Base-by-base conservation (phyloP, 148 eudicot genomes). In the Camellia lanceoleosa region DNA sequence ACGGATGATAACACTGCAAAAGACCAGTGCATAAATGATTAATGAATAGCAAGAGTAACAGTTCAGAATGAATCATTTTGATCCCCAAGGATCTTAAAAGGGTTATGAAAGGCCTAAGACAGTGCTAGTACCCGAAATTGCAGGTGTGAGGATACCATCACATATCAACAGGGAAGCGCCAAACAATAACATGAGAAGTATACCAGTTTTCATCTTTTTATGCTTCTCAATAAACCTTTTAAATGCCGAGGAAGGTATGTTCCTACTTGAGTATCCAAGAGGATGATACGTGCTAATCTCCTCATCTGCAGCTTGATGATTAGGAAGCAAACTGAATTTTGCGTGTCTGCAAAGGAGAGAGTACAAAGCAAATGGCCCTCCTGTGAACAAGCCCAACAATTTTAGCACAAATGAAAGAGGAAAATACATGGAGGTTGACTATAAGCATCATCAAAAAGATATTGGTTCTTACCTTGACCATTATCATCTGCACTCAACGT, bases 321-420 rank as follows among this genome's bases (percentile, higher is more conserved):
- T 89, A 30, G 30, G 30, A 30, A 30, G 30, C 30, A 30, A 30
- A 30, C 30, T 30, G 30, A 30, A 30, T 30, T 85, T 89, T n/a
- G 87, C 87, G 80, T 85, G 91, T 71, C 89, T 87, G 51, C 89
- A 87, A 15, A 89, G 84, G 46, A 89, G 86, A 42, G 90, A 85
- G 79, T 89, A 89, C 41, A 89, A 62, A 75, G 90, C 87, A 82
- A 89, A 82, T 56, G 86, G 85, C 74, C 92, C 91, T 49, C 92
- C 92, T 85, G 79, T 52, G 14, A 66, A 79, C 19, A 58, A 42
- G 60, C 71, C 58, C 64, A 59, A 43, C 63, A 66, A 19, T 5
- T 49, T n/a, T 47, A 14, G 23, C 66, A 20, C 51, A 42, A 23
- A 81, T 63, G 43, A 1, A 69, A 43, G 74, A n/a, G 11, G 11